Percentiles rank a stretch among this genome's conserved stretches.
These are phyloP conservation scores for Phytophthora sojae DNA, from an alignment of 352 stramenopile species.

Conservation along the genomic window DNA sequence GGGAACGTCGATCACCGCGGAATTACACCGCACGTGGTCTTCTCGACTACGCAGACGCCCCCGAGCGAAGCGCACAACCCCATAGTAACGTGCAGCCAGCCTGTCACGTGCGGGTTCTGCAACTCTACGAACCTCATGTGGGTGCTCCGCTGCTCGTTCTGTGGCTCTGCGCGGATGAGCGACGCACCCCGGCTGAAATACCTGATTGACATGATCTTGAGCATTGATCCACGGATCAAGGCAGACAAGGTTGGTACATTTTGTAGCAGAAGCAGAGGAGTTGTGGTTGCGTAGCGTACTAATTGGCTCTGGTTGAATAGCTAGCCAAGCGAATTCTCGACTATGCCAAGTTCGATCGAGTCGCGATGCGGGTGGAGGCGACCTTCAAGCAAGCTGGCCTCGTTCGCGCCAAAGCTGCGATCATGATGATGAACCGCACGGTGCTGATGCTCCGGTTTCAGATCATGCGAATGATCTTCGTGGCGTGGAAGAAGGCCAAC, in stretches of 20 bases:
- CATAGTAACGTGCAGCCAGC: slow-evolving; percentile 32
- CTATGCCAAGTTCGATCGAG: slow-evolving; percentile 83
- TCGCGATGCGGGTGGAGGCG: slow-evolving; percentile 75
- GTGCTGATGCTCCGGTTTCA: slow-evolving; percentile 60
- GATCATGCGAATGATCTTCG: slow-evolving; percentile 82
- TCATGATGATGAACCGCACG: slow-evolving; percentile 87
- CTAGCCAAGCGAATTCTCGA: slow-evolving; percentile 76
- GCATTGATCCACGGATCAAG: slow-evolving; percentile 69
- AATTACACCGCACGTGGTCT: slow-evolving; percentile 74
- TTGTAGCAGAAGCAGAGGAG: background rate
- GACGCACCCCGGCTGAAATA: slow-evolving; percentile 80
- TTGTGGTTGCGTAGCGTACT: background rate
- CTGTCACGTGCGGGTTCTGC: slow-evolving; percentile 72
- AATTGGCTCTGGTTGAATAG: slow-evolving; percentile 27
- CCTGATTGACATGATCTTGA: slow-evolving; percentile 81
- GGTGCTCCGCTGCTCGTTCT: slow-evolving; percentile 75
- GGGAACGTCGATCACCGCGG: slow-evolving; percentile 60
- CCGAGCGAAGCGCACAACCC: slow-evolving; percentile 62
- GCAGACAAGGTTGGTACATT: slow-evolving; percentile 47
- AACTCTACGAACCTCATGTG: slow-evolving; percentile 76
- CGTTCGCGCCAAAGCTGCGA: slow-evolving; percentile 73
- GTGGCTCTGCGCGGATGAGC: slow-evolving; percentile 72
- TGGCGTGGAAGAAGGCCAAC: slow-evolving; percentile 80
- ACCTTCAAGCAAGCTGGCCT: slow-evolving; percentile 84
- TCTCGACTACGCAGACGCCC: slow-evolving; percentile 60